phyloP scores from a whole-genome alignment of 495 filamentous ascomycete species.

The Bryoglossum gracile region DNA sequence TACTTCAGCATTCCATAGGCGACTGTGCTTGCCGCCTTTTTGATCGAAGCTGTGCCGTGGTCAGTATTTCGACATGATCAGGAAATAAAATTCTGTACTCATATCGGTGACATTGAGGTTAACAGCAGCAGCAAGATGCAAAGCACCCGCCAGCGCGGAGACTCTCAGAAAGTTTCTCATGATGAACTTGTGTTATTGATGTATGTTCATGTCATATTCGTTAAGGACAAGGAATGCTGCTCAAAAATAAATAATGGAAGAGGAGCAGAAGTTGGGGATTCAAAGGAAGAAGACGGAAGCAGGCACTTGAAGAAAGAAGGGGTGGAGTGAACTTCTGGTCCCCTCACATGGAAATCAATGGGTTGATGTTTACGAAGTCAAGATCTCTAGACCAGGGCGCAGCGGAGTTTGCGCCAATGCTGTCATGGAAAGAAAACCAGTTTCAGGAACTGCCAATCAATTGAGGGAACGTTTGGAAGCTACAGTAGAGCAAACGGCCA shows the following conservation, averaged over 20 bases:
- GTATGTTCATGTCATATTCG: neutral
- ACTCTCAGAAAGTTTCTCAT: conserved; percentile 1
- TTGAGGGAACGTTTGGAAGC: neutral
- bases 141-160: neutral
- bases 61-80: neutral
- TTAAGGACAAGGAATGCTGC: too few relatives aligned
- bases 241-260: too few relatives aligned
- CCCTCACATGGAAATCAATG: too few relatives aligned
- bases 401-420: neutral
- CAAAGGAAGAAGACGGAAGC: neutral
- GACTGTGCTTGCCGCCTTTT: conserved; percentile 15
- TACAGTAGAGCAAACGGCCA: too few relatives aligned
- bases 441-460: neutral
- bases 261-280: neutral
- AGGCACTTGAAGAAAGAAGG: conserved; percentile 2
- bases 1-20: conserved; percentile 23
- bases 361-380: too few relatives aligned
- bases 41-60: conserved; percentile 18
- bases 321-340: too few relatives aligned
- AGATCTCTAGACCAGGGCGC: too few relatives aligned
- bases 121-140: neutral
- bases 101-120: conserved; percentile 4
- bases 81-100: neutral
- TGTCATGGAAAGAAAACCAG: conserved; percentile 6
- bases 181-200: conserved; percentile 2